Evolutionary conservation across 2,329 filamentous ascomycete species (phyloP).

Genomic region (Fusarium duplospermum): DNA sequence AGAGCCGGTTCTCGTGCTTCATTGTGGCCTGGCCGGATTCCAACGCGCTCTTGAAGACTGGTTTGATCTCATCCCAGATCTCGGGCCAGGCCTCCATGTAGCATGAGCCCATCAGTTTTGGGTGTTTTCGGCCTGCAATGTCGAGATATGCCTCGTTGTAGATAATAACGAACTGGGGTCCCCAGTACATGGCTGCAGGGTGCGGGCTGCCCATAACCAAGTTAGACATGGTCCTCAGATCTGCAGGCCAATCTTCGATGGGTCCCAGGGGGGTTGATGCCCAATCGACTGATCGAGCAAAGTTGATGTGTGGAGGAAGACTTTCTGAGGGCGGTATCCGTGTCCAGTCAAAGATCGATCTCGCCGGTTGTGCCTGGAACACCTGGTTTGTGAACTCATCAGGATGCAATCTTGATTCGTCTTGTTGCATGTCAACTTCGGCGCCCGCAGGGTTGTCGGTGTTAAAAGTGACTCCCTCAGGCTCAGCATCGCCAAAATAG

Average conservation of each 20-base stretch:
- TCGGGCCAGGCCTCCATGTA: slow-evolving; percentile 78
- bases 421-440: slow-evolving; percentile 43
- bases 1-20: slow-evolving; percentile 85
- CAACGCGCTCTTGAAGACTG: slow-evolving; percentile 75
- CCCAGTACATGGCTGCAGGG: slow-evolving; percentile 84
- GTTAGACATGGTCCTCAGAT: slow-evolving; percentile 83
- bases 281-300: slow-evolving; percentile 80
- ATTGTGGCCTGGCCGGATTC: slow-evolving; percentile 81
- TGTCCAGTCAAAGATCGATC: slow-evolving; percentile 84
- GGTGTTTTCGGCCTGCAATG: slow-evolving; percentile 82
- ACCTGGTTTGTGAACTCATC: slow-evolving; percentile 58
- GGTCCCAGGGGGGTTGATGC: slow-evolving; percentile 77
- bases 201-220: slow-evolving; percentile 84
- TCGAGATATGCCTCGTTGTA: slow-evolving; percentile 81
- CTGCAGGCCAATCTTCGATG: slow-evolving; percentile 77
- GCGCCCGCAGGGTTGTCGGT: slow-evolving; percentile 13
- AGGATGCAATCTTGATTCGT: slow-evolving; percentile 48
- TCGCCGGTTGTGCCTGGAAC: slow-evolving; percentile 50
- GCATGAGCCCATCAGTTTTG: slow-evolving; percentile 76
- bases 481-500: slow-evolving; percentile 56
- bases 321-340: slow-evolving; percentile 71
- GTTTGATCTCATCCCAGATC: slow-evolving; percentile 78
- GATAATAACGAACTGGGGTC: slow-evolving; percentile 72
- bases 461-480: slow-evolving; percentile 19
- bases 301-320: slow-evolving; percentile 77